Conservation (phyloP, 129 eudicot genomes). For the Chrysanthemum seticuspe region DNA sequence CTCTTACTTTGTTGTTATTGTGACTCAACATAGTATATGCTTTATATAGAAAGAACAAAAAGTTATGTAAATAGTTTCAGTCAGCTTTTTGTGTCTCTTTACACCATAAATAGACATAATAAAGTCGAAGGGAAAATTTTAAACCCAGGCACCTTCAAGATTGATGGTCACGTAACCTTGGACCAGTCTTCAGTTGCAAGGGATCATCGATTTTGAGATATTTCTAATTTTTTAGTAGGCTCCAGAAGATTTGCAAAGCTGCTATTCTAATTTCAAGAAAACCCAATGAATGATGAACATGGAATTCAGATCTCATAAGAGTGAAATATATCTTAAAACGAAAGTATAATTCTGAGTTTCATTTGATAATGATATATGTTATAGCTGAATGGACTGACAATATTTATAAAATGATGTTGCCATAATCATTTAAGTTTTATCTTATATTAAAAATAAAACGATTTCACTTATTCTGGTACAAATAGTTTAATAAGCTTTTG, state of each 20-base stretch:
- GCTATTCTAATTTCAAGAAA: background rate
- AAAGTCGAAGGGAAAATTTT: background rate
- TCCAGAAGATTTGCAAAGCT: background rate
- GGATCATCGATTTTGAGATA: too few species aligned
- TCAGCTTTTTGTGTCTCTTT: background rate
- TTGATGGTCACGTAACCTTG: background rate
- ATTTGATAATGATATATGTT: background rate
- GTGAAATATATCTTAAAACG: background rate
- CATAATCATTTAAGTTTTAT: background rate
- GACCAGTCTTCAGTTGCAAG: too few species aligned
- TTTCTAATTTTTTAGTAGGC: background rate
- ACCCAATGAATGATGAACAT: background rate
- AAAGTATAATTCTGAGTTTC: background rate
- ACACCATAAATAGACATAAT: background rate
- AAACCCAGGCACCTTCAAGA: background rate
- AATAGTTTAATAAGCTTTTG: background rate
- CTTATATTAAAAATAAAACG: background rate
- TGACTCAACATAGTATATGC: too few species aligned
- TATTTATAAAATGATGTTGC: background rate
- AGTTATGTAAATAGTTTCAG: too few species aligned
- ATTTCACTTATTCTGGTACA: too few species aligned
- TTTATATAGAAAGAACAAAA: too few species aligned
- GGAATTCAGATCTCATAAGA: background rate
- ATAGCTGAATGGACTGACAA: background rate
- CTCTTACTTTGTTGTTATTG: too few species aligned